Evolutionary conservation across 345 rosid species (phyloP).

Genomic region (Eucalyptus tenuipes): DNA sequence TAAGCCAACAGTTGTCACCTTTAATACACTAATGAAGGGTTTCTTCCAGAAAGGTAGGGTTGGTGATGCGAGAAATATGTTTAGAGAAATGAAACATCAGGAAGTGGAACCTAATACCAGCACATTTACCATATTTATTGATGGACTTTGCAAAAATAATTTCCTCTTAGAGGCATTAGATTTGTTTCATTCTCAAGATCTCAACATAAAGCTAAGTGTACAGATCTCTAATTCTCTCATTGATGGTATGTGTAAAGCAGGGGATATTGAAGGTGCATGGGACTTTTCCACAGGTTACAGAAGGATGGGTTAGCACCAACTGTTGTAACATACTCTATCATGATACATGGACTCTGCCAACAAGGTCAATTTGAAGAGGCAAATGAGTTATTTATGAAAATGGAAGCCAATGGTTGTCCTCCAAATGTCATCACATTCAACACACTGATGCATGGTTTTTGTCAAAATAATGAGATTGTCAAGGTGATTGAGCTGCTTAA

Average conservation of each 20-base stretch:
- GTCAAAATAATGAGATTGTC: not conserved
- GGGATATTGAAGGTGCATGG: constrained; percentile 2
- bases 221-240: constrained; percentile 3
- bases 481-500: constrained; percentile 12
- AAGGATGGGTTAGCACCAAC: constrained; percentile 1
- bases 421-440: constrained; percentile 2
- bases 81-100: constrained; percentile 3
- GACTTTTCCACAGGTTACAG: not conserved
- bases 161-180: constrained; percentile 8
- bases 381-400: not conserved
- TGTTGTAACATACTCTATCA: constrained; percentile 3
- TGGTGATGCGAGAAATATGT: constrained; percentile 3
- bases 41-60: constrained; percentile 7
- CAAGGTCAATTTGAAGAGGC: not conserved
- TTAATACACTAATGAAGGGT: not conserved
- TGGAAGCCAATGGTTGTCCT: constrained; percentile 12
- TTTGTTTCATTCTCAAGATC: not conserved
- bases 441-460: constrained; percentile 1
- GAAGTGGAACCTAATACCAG: not conserved
- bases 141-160: constrained; percentile 18
- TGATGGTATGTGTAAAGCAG: constrained; percentile 3
- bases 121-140: not conserved
- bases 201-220: not conserved
- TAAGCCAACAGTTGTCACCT: constrained; percentile 2
- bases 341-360: constrained; percentile 10